Evolutionary conservation across 352 stramenopile species (phyloP), one percentile per base, ranked within the genome.

Genomic region (Phytopythium boreale): DNA sequence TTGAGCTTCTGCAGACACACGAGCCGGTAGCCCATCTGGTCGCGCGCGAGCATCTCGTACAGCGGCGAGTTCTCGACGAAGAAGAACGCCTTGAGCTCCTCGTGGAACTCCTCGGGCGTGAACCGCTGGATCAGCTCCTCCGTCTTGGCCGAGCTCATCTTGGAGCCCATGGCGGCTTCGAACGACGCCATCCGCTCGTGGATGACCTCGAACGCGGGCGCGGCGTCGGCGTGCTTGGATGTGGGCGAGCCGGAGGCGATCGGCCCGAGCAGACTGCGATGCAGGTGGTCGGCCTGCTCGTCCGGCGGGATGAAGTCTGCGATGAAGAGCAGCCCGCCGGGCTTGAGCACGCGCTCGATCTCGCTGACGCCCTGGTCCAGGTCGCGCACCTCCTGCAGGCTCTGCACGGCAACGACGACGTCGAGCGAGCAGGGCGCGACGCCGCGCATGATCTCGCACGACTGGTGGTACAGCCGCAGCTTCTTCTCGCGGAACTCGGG

Each of bases 271-370:
- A 86, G 61, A 39, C 68, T 73, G 34, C 73, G 72, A 29, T 76
- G 65, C 37, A 86, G 56, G 34, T 77, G 75, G 52, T 84, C 75
- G 2, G 62, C 68, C 9, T 62, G 44, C 2, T 68, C 62, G 36
- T 86, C 71, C 34, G 75, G 63, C 14, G 77, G 77, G 51, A 90
- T 89, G 51, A 90, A 90, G 61, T 92, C 84, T 0, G 84, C 84
- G 41, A 90, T 69, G 37, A 88, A 80, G 17, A 92, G 50, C 41
- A 85, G 60, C 7, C 84, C 84, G 19, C 81, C 78, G 17, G 81
- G 78, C 34, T 82, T 81, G 2, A 92, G 70, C 11, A 92, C 81
- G 24, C 84, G 78, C 46, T 76, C 70, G 19, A 90, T 68, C 61
- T 90, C 84, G 11, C 68, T 74, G 43, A 89, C 55, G 1, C 80